Percentiles rank a stretch among this genome's conserved stretches.
phyloP scores from a whole-genome alignment of 2,329 filamentous ascomycete genomes.

The Cercospora brassicicola region DNA sequence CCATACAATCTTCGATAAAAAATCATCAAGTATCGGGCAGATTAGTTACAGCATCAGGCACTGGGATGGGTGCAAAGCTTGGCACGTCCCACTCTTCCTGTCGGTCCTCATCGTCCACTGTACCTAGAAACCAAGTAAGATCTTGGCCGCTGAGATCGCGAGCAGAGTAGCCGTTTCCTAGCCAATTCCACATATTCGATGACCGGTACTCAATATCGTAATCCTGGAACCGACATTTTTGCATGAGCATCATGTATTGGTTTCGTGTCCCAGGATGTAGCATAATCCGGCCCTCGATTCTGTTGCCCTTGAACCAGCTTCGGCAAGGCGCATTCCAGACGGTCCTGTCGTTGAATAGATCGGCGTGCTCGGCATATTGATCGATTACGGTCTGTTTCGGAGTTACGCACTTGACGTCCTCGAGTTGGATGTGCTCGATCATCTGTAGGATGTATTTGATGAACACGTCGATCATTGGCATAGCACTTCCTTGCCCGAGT shows the following conservation, averaged over 20 bases:
- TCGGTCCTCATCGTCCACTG: background rate
- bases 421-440: constrained; percentile 18
- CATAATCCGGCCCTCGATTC: constrained; percentile 25
- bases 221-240: constrained; percentile 47
- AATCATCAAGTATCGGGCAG: background rate
- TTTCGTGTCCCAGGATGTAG: constrained; percentile 32
- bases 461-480: constrained; percentile 22
- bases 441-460: constrained; percentile 42
- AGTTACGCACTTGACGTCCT: constrained; percentile 25
- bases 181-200: constrained; percentile 47
- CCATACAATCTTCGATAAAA: background rate
- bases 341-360: constrained; percentile 46
- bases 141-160: constrained; percentile 1
- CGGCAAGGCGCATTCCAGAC: constrained; percentile 19
- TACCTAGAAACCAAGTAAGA: constrained; percentile 10
- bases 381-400: constrained; percentile 32
- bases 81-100: background rate
- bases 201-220: constrained; percentile 50
- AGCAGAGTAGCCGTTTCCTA: constrained; percentile 47
- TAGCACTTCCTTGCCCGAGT: constrained; percentile 27
- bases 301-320: constrained; percentile 30
- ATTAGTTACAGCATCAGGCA: background rate
- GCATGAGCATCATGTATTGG: constrained; percentile 31
- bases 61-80: background rate
- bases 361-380: constrained; percentile 37